Percentiles rank a stretch among this genome's conserved stretches.
Conservation (phyloP, 2,329 filamentous ascomycete genomes). For the Colletotrichum tabaci region DNA sequence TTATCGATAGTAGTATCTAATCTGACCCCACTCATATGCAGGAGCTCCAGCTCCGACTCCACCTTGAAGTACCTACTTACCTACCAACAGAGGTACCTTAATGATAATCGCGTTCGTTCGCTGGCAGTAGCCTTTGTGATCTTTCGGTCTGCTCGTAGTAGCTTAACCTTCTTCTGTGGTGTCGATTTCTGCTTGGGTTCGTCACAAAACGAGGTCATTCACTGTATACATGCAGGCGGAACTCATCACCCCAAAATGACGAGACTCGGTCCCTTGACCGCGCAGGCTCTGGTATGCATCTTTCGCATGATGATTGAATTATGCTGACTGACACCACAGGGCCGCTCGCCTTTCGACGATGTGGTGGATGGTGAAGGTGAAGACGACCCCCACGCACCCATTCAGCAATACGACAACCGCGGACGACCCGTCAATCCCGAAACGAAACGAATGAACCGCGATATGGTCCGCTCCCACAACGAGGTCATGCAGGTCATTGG, state of each 20-base stretch:
- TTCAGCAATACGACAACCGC: slow-evolving; percentile 68
- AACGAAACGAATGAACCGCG: slow-evolving; percentile 68
- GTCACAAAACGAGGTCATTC: neutral
- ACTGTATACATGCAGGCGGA: slow-evolving; percentile 3
- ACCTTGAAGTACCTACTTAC: neutral
- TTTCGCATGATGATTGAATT: neutral
- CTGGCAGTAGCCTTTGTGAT: neutral
- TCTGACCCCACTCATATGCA: slow-evolving; percentile 1
- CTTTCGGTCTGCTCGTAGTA: neutral
- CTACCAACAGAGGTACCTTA: slow-evolving; percentile 2
- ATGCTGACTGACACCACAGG: slow-evolving; percentile 53
- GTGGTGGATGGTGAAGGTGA: slow-evolving; percentile 66
- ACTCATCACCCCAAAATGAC: slow-evolving; percentile 32
- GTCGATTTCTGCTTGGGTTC: neutral
- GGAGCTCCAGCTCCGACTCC: slow-evolving; percentile 27
- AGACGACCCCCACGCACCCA: slow-evolving; percentile 56
- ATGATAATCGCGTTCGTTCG: neutral
- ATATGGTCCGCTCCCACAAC: slow-evolving; percentile 73
- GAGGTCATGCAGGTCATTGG: slow-evolving; percentile 76
- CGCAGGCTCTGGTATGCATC: slow-evolving; percentile 66
- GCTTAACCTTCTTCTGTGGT: neutral
- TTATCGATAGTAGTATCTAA: slow-evolving; percentile 42
- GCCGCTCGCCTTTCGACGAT: slow-evolving; percentile 73
- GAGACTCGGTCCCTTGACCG: slow-evolving; percentile 65
- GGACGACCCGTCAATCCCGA: slow-evolving; percentile 70